These are phyloP conservation scores for Cyathus striatus DNA, from an alignment of 768 basidiomycete species.

Conservation along the genomic window DNA sequence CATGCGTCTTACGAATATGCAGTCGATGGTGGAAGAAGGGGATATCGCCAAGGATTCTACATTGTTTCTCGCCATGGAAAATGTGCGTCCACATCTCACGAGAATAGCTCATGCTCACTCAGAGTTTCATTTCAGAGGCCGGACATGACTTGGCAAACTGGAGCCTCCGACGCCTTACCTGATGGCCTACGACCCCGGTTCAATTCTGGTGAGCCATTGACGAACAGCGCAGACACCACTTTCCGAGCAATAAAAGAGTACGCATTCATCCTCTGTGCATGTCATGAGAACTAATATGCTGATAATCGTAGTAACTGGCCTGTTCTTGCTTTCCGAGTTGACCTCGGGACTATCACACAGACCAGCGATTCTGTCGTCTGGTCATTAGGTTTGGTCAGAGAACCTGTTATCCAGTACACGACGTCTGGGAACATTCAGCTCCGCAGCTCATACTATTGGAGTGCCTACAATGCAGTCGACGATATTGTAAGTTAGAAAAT, in stretches of 20 bases:
- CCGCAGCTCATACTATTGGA: constrained; percentile 6
- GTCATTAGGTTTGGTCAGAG: constrained; percentile 30
- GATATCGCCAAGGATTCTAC: constrained; percentile 48
- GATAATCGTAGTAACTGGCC: constrained; percentile 25
- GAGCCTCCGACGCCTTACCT: constrained; percentile 25
- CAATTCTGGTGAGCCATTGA: constrained; percentile 36
- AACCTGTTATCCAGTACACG: constrained; percentile 25
- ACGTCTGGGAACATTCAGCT: constrained; percentile 15
- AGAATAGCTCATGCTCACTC: background rate
- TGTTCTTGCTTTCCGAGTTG: constrained; percentile 35
- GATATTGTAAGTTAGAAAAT: constrained; percentile 24
- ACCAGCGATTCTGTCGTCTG: constrained; percentile 26
- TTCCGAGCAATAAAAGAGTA: constrained; percentile 30
- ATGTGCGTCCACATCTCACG: constrained; percentile 6
- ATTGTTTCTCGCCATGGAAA: constrained; percentile 38
- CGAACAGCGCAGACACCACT: constrained; percentile 30
- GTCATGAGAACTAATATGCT: background rate
- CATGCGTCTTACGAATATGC: constrained; percentile 27
- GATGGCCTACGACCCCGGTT: constrained; percentile 32
- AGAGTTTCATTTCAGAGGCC: constrained; percentile 5
- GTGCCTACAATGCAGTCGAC: constrained; percentile 4
- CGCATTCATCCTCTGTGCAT: background rate
- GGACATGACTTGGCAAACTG: constrained; percentile 40
- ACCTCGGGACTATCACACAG: constrained; percentile 34
- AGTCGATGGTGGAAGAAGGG: constrained; percentile 29